Evolutionary conservation across 768 basidiomycete genomes (phyloP), one percentile per base, ranked within the genome.

Genomic region (Gloeophyllum trabeum): DNA sequence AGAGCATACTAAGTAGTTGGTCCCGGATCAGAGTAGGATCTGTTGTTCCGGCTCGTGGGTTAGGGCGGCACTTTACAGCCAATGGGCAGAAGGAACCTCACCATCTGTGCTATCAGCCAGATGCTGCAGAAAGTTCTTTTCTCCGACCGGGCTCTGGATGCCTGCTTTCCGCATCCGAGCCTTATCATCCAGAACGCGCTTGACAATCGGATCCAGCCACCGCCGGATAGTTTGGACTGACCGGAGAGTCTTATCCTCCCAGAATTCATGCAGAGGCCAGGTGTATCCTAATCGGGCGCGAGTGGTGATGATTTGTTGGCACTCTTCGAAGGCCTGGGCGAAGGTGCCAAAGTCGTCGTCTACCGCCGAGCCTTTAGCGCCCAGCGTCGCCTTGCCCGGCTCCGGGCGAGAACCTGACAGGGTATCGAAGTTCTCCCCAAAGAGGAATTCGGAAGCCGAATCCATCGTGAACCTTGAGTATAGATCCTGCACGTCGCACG

Each of bases 1-100:
- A 63, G 2, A 91, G 62, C 56, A 88, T 76, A 52, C 76, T 89
- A 38, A 89, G 66, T 10, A 89, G 58, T 48, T 90, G 81, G 59
- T 89, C 83, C 18, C 81, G 75, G 42, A 91, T 82, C 34, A 77
- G 56, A 5, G 72, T 64, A 7, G 61, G 61, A 53, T 88, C 85
- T 88, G 50, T 44, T 16, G 28, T 7, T 7, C 7, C 28, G 44
- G n/a, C n/a, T n/a, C n/a, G n/a, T n/a, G n/a, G n/a, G 14, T 40
- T 40, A 40, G 26, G 20, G 46, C 41, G 23, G 39, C 5, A 40
- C 38, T 35, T 24, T 23, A 22, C 7, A 19, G 16, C 28, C 21
- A 40, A 34, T 12, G 39, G 6, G 5, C 39, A 34, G 41, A 41
- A 36, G 24, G 42, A 14, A 16, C 53, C 65, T 44, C 46, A 79